A percentile compares a stretch with the other conserved stretches of the same genome.
phyloP scores from a whole-genome alignment of 2,329 filamentous ascomycete genomes.

The Fusarium denticulatum region DNA sequence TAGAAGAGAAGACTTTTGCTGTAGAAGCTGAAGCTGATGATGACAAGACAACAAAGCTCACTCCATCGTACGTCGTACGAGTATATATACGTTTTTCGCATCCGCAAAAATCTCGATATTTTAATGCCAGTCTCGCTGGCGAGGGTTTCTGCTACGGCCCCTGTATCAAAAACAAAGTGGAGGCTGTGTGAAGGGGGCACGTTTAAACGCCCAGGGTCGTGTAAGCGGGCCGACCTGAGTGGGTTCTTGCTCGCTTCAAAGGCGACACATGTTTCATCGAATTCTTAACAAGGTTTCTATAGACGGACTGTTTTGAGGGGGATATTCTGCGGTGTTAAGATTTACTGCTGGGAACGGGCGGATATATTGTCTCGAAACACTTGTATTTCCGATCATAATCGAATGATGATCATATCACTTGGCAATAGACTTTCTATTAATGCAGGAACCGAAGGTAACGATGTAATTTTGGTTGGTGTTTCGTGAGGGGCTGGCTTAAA shows the following conservation, averaged over 20 bases:
- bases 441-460: neutral
- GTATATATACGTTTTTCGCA: slow-evolving; percentile 31
- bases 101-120: neutral
- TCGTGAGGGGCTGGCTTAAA: neutral
- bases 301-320: neutral
- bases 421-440: neutral
- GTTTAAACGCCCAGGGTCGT: neutral
- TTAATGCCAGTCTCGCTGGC: neutral
- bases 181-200: slow-evolving; percentile 25
- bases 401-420: slow-evolving; percentile 3
- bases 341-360: slow-evolving; percentile 8
- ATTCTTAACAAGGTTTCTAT: neutral
- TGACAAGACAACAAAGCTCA: neutral
- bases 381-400: slow-evolving; percentile 13
- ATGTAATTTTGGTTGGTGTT: neutral
- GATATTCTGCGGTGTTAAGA: neutral
- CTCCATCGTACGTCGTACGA: neutral
- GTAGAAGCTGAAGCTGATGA: slow-evolving; percentile 36
- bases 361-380: slow-evolving; percentile 10
- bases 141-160: slow-evolving; percentile 31
- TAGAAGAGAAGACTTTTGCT: slow-evolving; percentile 21
- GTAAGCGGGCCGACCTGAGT: slow-evolving; percentile 3
- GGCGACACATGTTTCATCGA: slow-evolving; percentile 34
- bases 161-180: slow-evolving; percentile 38
- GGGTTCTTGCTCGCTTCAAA: slow-evolving; percentile 19